Percentiles rank a stretch among this genome's conserved stretches.
Conservation (phyloP, 2,329 filamentous ascomycete genomes). For the Ceratocystis smalleyi region DNA sequence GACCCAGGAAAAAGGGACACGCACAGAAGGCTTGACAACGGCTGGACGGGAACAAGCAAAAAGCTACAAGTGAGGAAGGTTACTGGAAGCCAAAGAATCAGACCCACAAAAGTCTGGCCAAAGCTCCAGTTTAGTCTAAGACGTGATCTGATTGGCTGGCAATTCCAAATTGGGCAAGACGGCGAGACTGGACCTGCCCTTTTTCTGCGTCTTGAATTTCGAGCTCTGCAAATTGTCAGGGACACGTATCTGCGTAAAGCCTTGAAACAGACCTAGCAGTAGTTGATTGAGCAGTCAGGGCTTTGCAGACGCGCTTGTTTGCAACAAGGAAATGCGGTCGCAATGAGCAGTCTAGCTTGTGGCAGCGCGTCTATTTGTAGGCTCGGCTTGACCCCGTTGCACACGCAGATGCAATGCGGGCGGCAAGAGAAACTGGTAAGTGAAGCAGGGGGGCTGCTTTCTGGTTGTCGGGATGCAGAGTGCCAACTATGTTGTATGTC, state of each 20-base stretch:
- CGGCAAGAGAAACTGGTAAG: not conserved
- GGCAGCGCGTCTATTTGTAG: not conserved
- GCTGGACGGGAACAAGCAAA: not conserved
- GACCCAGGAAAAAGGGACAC: not conserved
- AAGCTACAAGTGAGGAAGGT: not conserved
- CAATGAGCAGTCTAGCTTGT: not conserved
- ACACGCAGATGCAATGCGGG: not conserved
- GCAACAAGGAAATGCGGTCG: not conserved
- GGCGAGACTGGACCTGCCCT: not conserved
- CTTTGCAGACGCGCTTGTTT: not conserved
- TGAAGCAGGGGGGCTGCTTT: not conserved
- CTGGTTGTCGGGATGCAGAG: not conserved
- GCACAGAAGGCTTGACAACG: not conserved
- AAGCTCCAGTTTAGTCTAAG: not conserved
- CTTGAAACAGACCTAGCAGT: not conserved
- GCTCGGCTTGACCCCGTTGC: not conserved
- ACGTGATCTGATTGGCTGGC: not conserved
- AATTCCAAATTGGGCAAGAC: constrained; percentile 1
- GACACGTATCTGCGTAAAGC: not conserved
- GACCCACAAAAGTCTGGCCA: not conserved
- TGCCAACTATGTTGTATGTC: not conserved
- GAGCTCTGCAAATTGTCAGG: not conserved
- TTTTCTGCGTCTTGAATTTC: not conserved
- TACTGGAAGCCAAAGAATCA: not conserved
- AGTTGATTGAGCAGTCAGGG: not conserved